A percentile compares a stretch with the other conserved stretches of the same genome.
Evolutionary conservation across 148 eudicot species (phyloP).

Genomic region (Pouteria glomerata): DNA sequence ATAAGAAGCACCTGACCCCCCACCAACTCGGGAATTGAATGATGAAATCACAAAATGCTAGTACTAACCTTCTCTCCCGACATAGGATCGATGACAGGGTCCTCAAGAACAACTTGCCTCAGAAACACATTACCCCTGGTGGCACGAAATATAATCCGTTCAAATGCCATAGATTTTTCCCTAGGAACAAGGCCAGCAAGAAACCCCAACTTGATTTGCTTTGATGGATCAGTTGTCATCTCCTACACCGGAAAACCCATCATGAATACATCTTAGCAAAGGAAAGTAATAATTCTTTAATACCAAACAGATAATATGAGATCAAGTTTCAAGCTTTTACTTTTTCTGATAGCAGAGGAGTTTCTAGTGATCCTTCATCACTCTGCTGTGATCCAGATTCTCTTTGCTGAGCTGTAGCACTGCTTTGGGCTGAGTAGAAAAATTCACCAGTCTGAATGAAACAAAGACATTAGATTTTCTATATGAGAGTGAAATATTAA

Average conservation of each 20-base stretch:
- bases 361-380: conserved; percentile 69
- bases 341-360: conserved; percentile 68
- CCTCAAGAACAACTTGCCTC: conserved; percentile 63
- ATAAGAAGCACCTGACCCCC: background rate
- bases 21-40: background rate
- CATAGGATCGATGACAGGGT: conserved; percentile 78
- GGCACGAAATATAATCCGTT: conserved; percentile 96
- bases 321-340: conserved; percentile 38
- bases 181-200: conserved; percentile 85
- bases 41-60: conserved; percentile 1
- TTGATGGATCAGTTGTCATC: conserved; percentile 58
- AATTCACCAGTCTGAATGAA: conserved; percentile 75
- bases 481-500: background rate
- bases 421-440: conserved; percentile 65
- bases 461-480: background rate
- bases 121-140: conserved; percentile 93
- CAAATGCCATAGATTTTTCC: conserved; percentile 84
- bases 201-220: conserved; percentile 83
- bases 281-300: conserved; percentile 1
- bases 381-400: conserved; percentile 52
- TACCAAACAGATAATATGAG: background rate
- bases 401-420: conserved; percentile 71
- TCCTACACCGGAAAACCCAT: conserved; percentile 39
- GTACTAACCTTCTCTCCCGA: conserved; percentile 77
- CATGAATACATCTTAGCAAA: conserved; percentile 11